Base-by-base conservation (phyloP, 441 rosid genomes). In the Euphorbia celastroides region DNA sequence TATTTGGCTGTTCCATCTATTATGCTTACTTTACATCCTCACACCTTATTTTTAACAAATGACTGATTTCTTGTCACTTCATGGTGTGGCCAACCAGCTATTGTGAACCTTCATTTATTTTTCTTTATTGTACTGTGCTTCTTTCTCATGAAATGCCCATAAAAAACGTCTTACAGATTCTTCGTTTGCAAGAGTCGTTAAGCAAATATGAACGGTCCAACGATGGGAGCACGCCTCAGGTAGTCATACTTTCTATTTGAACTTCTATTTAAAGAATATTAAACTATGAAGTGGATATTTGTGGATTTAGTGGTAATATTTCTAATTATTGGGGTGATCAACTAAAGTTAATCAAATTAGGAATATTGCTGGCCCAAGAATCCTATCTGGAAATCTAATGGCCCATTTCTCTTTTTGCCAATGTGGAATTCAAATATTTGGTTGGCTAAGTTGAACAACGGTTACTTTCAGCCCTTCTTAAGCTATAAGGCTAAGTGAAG, bases 141-240 rank as follows among this genome's bases (percentile, higher is more conserved):
- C 25, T 59, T 13, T 44, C 52, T 60, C 57, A 28, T n/a, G 38
- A 12, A 65, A 32, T 59, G 28, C 62, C 1, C 51, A 22, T 44
- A 5, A 38, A 36, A 20, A 60, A 34, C 14, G 60, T 14, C 55
- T 69, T 71, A 78, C 87, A 93, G 97, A 83, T 93, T 78, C 89
- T 93, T 70, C 90, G 96, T 7, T 72, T 93, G 79, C 96, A 88
- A 81, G 99, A 93, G 77, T 80, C 86, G 74, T 75, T 93, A 38
- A 91, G 96, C 84, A 93, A 93, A 83, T 91, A 91, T 72, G 99
- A 93, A 73, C 78, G 86, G 46, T 77, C 99, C 42, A 80, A 70
- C 75, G 96, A 90, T 65, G 93, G 93, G 57, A 88, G 81, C 77
- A 86, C 97, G 27, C 86, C 97, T 61, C 96, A 88, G 99, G 99